phyloP scores from a whole-genome alignment of 768 basidiomycete genomes.

The Ramaria sp. region DNA sequence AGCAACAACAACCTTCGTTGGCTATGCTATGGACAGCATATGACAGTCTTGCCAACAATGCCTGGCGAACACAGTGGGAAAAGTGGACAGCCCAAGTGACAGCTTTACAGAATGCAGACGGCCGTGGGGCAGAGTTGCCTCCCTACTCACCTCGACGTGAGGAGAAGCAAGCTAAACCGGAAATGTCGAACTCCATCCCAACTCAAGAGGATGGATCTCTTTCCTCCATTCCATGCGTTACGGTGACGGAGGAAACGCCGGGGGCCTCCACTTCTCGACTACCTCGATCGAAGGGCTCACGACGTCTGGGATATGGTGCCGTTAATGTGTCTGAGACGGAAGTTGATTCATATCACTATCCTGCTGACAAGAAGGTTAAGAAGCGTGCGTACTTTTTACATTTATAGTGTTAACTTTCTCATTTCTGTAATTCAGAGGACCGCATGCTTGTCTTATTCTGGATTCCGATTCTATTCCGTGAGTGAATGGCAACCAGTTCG shows the following conservation, averaged over 20 bases:
- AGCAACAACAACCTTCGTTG: constrained; percentile 28
- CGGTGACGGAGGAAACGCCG: not conserved
- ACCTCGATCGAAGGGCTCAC: not conserved
- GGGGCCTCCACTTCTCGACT: not conserved
- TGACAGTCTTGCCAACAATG: constrained; percentile 25
- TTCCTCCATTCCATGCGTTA: not conserved
- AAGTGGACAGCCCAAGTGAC: constrained; percentile 53
- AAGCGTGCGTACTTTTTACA: constrained; percentile 1
- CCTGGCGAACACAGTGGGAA: constrained; percentile 64
- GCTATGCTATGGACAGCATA: constrained; percentile 35
- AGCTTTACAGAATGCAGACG: constrained; percentile 14
- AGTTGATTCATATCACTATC: constrained; percentile 57
- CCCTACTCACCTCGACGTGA: not conserved
- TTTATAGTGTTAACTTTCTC: not conserved
- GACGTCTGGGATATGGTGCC: constrained; percentile 36
- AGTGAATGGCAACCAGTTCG: constrained; percentile 21
- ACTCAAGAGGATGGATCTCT: not conserved
- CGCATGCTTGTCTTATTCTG: constrained; percentile 80
- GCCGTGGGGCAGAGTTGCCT: not conserved
- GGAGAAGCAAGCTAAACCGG: not conserved
- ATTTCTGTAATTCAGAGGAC: constrained; percentile 41
- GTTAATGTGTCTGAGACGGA: constrained; percentile 51
- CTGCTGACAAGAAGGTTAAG: constrained; percentile 24
- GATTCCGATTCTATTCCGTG: constrained; percentile 74
- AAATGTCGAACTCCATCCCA: not conserved